Conservation (phyloP, 345 rosid species). For the Alliaria petiolata region DNA sequence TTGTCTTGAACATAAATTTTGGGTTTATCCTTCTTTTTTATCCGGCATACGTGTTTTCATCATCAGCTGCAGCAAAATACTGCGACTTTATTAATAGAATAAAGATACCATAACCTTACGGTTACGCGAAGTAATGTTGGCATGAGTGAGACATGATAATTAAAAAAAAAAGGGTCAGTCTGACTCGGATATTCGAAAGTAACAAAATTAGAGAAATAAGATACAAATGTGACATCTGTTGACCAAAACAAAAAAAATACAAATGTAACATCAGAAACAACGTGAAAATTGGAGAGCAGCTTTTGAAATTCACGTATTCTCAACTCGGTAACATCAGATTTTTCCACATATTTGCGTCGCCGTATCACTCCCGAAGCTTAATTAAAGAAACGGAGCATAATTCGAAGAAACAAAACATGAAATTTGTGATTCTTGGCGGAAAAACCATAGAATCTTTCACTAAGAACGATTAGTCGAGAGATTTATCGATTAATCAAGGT, state of each 20-base stretch:
- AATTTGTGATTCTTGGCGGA: too few relatives aligned
- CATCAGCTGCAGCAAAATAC: constrained; percentile 9
- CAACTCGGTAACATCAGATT: not conserved
- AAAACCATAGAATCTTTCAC: too few relatives aligned
- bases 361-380: too few relatives aligned
- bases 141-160: not conserved
- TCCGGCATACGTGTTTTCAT: not conserved
- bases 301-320: not conserved
- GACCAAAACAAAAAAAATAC: too few relatives aligned
- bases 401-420: too few relatives aligned
- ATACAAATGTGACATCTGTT: too few relatives aligned
- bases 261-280: too few relatives aligned
- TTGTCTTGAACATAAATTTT: not conserved
- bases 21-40: not conserved
- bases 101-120: constrained; percentile 1
- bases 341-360: constrained; percentile 15
- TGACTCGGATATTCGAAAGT: not conserved
- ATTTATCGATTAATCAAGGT: too few relatives aligned
- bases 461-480: too few relatives aligned
- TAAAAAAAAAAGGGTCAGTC: constrained; percentile 6
- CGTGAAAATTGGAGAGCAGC: not conserved
- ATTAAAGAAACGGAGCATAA: too few relatives aligned
- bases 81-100: constrained; percentile 12
- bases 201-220: constrained; percentile 1
- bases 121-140: not conserved